A percentile compares a stretch with the other conserved stretches of the same genome.
Conservation (phyloP, 2,329 filamentous ascomycete species). For the Exophiala xenobiotica region DNA sequence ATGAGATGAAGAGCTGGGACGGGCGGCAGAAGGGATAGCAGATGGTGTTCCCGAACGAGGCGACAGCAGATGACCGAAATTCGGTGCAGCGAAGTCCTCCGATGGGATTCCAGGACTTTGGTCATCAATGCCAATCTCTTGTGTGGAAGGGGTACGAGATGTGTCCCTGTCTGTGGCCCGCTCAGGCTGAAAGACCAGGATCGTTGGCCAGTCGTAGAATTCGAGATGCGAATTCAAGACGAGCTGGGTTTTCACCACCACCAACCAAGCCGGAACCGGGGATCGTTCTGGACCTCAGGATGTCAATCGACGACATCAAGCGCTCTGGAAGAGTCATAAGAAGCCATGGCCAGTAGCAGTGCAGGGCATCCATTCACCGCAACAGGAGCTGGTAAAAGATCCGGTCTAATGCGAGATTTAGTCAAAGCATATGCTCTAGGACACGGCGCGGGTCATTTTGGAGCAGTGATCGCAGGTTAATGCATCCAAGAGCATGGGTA, state of each 20-base stretch:
- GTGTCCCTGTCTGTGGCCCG: conserved; percentile 8
- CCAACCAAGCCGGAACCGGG: not conserved
- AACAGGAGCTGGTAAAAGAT: not conserved
- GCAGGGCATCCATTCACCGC: not conserved
- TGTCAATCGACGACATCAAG: not conserved
- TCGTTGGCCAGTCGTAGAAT: conserved; percentile 16
- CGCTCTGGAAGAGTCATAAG: no score
- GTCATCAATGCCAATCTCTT: not conserved
- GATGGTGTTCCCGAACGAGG: conserved; percentile 1
- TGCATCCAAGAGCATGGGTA: conserved; percentile 1
- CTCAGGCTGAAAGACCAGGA: conserved; percentile 10
- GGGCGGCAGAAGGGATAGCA: not conserved
- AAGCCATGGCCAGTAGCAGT: no score
- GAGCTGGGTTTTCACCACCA: conserved; percentile 8
- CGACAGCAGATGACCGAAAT: conserved; percentile 20
- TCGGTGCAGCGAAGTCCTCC: conserved; percentile 7
- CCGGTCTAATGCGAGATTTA: not conserved
- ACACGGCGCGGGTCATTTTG: not conserved
- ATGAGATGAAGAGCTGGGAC: not conserved
- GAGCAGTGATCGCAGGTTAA: not conserved
- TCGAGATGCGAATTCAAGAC: conserved; percentile 5
- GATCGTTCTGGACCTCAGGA: not conserved
- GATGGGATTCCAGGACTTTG: not conserved
- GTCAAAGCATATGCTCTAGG: not conserved
- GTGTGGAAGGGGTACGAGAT: conserved; percentile 2